A percentile compares a stretch with the other conserved stretches of the same genome.
phyloP scores from a whole-genome alignment of 371 early-diverging fungal species.

The Nematocida ausubeli region DNA sequence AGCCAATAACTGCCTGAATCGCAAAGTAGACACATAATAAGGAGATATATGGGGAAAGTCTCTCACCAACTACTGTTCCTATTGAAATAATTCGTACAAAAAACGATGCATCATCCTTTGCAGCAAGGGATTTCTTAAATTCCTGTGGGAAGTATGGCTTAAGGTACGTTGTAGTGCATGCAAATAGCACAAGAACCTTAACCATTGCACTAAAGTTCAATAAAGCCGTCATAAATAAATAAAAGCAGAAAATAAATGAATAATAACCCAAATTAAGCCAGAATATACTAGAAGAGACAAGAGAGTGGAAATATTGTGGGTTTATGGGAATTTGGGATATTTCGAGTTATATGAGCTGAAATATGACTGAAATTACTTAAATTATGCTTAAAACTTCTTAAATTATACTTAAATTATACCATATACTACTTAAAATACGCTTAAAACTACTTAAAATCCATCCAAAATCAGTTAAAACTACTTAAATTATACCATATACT shows the following conservation, averaged over 20 bases:
- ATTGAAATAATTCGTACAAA: constrained; percentile 63
- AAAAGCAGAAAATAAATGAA: neutral
- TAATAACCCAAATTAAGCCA: neutral
- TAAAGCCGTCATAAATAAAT: constrained; percentile 70
- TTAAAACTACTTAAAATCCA: no score
- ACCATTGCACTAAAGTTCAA: constrained; percentile 75
- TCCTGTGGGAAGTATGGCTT: constrained; percentile 73
- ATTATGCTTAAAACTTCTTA: no score
- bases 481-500: no score
- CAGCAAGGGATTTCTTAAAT: constrained; percentile 68
- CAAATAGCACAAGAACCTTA: constrained; percentile 72
- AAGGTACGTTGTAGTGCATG: constrained; percentile 76
- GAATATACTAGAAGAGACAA: neutral
- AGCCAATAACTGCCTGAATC: constrained; percentile 40
- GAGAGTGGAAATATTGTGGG: neutral
- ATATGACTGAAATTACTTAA: no score
- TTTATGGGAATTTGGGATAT: neutral
- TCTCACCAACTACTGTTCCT: constrained; percentile 61
- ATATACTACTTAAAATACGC: no score
- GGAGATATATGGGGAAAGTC: constrained; percentile 62
- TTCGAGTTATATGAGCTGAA: no score
- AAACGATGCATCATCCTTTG: constrained; percentile 70
- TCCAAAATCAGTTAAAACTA: no score
- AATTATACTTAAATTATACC: no score
- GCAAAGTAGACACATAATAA: constrained; percentile 56